These are phyloP conservation scores for Rhazya stricta DNA, from an alignment of 257 asterid genomes.

Conservation along the genomic window DNA sequence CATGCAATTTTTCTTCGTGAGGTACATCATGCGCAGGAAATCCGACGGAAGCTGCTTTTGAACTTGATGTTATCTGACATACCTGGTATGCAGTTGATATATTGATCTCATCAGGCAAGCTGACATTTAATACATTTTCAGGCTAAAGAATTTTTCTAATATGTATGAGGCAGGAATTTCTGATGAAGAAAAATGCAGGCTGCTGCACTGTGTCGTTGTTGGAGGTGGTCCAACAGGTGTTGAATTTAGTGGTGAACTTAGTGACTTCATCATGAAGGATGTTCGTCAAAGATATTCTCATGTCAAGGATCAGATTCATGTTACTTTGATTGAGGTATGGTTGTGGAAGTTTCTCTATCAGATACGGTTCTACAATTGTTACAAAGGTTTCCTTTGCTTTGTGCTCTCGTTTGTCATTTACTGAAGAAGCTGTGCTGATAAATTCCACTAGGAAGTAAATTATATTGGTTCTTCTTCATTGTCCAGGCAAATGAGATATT, in stretches of 20 bases:
- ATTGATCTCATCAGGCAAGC: not conserved
- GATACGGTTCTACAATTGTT: not conserved
- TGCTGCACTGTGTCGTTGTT: slow-evolving; percentile 91
- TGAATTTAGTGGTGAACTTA: slow-evolving; percentile 95
- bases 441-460: not conserved
- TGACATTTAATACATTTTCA: not conserved
- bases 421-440: not conserved
- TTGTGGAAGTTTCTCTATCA: not conserved
- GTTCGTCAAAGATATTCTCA: slow-evolving; percentile 84
- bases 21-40: slow-evolving; percentile 96
- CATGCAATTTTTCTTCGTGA: slow-evolving; percentile 93
- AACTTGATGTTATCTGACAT: slow-evolving; percentile 93
- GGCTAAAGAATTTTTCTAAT: slow-evolving; percentile 7
- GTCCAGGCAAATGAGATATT: slow-evolving; percentile 91
- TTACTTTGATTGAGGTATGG: slow-evolving; percentile 82
- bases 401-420: not conserved
- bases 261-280: slow-evolving; percentile 86
- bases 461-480: slow-evolving; percentile 1
- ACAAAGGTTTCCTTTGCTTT: not conserved
- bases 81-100: slow-evolving; percentile 52
- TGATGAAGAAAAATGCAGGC: slow-evolving; percentile 84
- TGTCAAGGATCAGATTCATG: slow-evolving; percentile 84
- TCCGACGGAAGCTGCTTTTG: slow-evolving; percentile 76
- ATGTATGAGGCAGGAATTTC: slow-evolving; percentile 51
- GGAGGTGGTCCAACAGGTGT: slow-evolving; percentile 99